Base-by-base conservation (phyloP, 176 grass and related monocot species). In the Carex pumila region DNA sequence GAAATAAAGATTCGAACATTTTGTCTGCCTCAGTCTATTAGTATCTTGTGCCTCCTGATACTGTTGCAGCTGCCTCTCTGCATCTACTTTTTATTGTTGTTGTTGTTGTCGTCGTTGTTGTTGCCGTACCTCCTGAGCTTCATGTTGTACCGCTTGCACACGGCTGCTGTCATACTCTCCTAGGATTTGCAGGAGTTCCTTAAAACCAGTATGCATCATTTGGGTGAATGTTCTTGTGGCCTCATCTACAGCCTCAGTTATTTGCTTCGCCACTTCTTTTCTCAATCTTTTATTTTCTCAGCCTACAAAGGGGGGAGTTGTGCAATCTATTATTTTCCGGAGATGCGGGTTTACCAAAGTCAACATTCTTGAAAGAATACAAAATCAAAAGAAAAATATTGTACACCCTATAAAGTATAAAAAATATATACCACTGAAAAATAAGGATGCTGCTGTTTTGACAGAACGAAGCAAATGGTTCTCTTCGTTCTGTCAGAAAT, bases 401-500 rank as follows among this genome's bases (percentile, higher is more conserved):
- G 43, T 0, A 45, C 1, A 7, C 43, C 43, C 0, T 45, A 45
- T 45, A 45, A 7, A 45, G 43, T 7, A 45, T 45, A 0, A 45
- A 45, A 45, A 45, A 45, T 45, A 45, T 45, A 45, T 45, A 45
- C 41, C 41, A 45, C 6, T 45, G 41, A 7, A 45, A 45, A 45
- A 7, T 45, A 45, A 45, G 41, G 6, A 43, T 43, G 41, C 41
- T 43, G 41, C 41, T 43, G 7, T 43, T 41, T 41, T 41, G 4
- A 41, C 37, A 39, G 37, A 39, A 39, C 37, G 37, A 39, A 39
- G 37, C 37, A 39, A 39, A 39, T 39, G 37, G 37, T 41, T 41
- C n/a, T n/a, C n/a, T n/a, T 3, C 37, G 88, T 88, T 91, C 90
- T 73, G 88, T 89, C 81, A 97, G 88, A 85, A 94, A 85, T 17